These are phyloP conservation scores for Auricularia auricula-judae DNA, from an alignment of 768 basidiomycete genomes.

Conservation along the genomic window DNA sequence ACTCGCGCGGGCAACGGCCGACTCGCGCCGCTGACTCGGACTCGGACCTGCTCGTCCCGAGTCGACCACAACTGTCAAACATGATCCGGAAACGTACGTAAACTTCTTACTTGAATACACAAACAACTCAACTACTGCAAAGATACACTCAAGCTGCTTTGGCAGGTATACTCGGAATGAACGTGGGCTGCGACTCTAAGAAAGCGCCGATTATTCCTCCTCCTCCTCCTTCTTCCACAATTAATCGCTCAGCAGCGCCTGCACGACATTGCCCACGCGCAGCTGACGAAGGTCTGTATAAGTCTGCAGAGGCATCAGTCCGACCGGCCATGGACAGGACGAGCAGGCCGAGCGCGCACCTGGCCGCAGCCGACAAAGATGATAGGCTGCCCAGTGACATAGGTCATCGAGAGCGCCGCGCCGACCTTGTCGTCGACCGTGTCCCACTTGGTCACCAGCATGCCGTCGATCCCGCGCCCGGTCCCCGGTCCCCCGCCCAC, in stretches of 20 bases:
- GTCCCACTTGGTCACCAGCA: slow-evolving; percentile 98
- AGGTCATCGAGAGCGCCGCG: slow-evolving; percentile 97
- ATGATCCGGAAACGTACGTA: no score
- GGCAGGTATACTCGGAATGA: no score
- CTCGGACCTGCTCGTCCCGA: no score
- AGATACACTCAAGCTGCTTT: no score
- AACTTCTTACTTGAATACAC: no score
- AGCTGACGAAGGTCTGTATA: slow-evolving; percentile 93
- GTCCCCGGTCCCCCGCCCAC: slow-evolving; percentile 48
- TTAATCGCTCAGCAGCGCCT: slow-evolving; percentile 77
- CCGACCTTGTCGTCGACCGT: slow-evolving; percentile 98
- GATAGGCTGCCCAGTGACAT: slow-evolving; percentile 97
- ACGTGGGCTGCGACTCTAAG: no score
- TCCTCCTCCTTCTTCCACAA: no score
- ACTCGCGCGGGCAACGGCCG: no score
- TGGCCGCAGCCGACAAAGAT: slow-evolving; percentile 97
- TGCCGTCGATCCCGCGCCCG: slow-evolving; percentile 92
- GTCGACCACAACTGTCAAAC: no score
- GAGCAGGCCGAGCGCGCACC: slow-evolving; percentile 33
- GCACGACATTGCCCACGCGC: slow-evolving; percentile 84
- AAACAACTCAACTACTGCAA: no score
- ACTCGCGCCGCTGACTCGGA: no score
- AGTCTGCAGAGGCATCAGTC: slow-evolving; percentile 40
- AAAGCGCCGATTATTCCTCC: no score
- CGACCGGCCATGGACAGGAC: not conserved